These are phyloP conservation scores for Phytophthora aleatoria DNA, from an alignment of 352 stramenopile species.

Conservation along the genomic window DNA sequence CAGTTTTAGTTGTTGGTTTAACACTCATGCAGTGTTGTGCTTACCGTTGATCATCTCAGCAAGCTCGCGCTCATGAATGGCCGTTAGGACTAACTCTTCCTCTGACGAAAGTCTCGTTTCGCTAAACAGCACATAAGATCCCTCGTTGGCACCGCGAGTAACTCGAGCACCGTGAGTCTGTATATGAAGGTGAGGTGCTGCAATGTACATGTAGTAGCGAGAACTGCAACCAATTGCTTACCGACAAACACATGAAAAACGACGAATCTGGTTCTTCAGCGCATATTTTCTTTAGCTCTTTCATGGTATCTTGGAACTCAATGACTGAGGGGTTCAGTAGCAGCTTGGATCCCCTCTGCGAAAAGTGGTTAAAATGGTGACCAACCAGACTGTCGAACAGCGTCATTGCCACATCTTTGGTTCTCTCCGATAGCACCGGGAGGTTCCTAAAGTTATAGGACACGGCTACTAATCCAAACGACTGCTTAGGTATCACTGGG, in stretches of 20 bases:
- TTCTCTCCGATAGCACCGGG: conserved; percentile 53
- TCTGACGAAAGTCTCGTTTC: conserved; percentile 71
- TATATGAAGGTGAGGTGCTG: not conserved
- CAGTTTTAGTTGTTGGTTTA: not conserved
- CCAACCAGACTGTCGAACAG: conserved; percentile 66
- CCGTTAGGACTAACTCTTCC: conserved; percentile 70
- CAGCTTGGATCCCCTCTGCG: conserved; percentile 52
- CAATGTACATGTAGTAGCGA: not conserved
- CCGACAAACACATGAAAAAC: conserved; percentile 71
- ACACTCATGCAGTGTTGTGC: not conserved
- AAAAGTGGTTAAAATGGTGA: conserved; percentile 55
- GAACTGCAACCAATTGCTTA: conserved; percentile 25
- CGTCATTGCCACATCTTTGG: conserved; percentile 54
- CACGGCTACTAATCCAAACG: conserved; percentile 59
- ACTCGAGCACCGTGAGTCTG: conserved; percentile 77
- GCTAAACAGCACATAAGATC: conserved; percentile 76
- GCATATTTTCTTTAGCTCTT: conserved; percentile 54
- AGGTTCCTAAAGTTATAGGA: conserved; percentile 64
- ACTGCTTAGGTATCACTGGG: conserved; percentile 24
- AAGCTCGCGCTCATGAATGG: conserved; percentile 65
- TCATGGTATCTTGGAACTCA: conserved; percentile 80
- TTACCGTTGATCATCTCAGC: conserved; percentile 64
- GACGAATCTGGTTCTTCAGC: conserved; percentile 41
- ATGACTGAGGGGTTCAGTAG: conserved; percentile 84
- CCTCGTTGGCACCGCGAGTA: conserved; percentile 52